Percentiles rank a stretch among this genome's conserved stretches.
phyloP scores from a whole-genome alignment of 352 stramenopile genomes.

The Phytophthora foliorum region DNA sequence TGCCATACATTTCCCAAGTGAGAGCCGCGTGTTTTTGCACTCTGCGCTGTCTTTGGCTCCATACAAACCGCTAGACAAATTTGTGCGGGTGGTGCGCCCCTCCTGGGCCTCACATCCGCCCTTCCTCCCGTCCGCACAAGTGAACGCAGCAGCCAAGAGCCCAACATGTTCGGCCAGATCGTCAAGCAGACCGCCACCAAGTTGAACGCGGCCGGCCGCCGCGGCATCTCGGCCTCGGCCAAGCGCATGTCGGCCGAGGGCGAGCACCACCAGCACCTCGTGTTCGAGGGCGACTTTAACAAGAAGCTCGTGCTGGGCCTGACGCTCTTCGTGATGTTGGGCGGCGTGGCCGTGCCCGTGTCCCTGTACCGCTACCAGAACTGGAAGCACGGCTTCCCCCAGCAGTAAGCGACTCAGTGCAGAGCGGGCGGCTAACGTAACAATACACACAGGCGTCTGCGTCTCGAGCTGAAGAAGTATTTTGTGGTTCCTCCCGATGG shows the following conservation, averaged over 20 bases:
- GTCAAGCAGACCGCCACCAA: constrained; percentile 78
- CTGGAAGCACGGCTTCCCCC: constrained; percentile 91
- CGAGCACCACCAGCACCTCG: constrained; percentile 86
- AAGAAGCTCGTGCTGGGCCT: constrained; percentile 74
- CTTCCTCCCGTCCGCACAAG: constrained; percentile 30
- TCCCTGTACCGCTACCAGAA: constrained; percentile 86
- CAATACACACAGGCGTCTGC: background rate
- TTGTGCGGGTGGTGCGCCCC: constrained; percentile 35
- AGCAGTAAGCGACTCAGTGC: constrained; percentile 56
- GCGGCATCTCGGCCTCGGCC: constrained; percentile 80
- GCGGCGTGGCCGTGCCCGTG: constrained; percentile 72
- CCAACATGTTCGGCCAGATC: constrained; percentile 61
- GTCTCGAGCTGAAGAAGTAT: constrained; percentile 28
- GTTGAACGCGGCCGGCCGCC: constrained; percentile 64
- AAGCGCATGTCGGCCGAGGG: constrained; percentile 80
- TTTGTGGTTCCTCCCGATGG: constrained; percentile 17
- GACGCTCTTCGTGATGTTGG: constrained; percentile 69
- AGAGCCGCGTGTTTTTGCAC: constrained; percentile 40
- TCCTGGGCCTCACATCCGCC: constrained; percentile 19
- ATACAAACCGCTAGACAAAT: constrained; percentile 14
- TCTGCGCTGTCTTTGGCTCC: constrained; percentile 11
- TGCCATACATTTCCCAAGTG: constrained; percentile 2
- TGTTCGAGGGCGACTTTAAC: constrained; percentile 88
- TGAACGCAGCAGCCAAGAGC: constrained; percentile 10
- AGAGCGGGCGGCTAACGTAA: constrained; percentile 3